Conservation (phyloP, 2,329 filamentous ascomycete species). For the Pochonia chlamydosporia region DNA sequence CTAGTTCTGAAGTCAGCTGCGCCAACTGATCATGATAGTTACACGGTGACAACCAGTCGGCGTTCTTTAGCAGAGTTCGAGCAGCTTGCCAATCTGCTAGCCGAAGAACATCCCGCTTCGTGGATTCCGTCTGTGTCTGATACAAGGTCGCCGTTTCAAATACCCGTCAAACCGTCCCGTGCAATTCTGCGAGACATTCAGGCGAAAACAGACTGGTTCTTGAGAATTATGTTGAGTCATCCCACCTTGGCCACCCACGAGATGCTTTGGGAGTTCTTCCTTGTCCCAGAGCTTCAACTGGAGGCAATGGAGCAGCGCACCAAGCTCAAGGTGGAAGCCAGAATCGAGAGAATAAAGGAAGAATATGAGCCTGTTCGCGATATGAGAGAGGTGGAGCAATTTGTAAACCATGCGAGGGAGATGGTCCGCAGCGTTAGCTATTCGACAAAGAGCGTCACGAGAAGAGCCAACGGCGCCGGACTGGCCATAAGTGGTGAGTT, state of each 20-base stretch:
- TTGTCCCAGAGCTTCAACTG: slow-evolving; percentile 88
- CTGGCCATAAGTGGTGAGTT: slow-evolving; percentile 55
- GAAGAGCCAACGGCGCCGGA: slow-evolving; percentile 69
- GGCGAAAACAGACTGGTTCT: slow-evolving; percentile 76
- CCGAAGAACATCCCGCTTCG: slow-evolving; percentile 87
- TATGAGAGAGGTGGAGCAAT: slow-evolving; percentile 83
- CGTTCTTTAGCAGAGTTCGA: slow-evolving; percentile 87
- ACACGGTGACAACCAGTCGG: slow-evolving; percentile 91
- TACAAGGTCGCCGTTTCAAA: slow-evolving; percentile 82
- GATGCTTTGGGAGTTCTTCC: slow-evolving; percentile 97
- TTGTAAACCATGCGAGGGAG: slow-evolving; percentile 85
- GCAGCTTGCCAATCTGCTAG: slow-evolving; percentile 75
- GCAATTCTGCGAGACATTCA: slow-evolving; percentile 85
- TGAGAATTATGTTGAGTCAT: slow-evolving; percentile 80
- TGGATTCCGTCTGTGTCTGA: slow-evolving; percentile 81
- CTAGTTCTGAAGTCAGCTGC: slow-evolving; percentile 92
- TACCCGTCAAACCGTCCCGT: slow-evolving; percentile 85
- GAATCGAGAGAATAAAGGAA: slow-evolving; percentile 78
- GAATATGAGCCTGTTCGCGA: slow-evolving; percentile 83
- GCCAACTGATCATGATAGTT: slow-evolving; percentile 72
- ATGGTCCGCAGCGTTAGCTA: slow-evolving; percentile 81
- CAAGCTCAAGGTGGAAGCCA: slow-evolving; percentile 75
- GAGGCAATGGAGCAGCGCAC: slow-evolving; percentile 88
- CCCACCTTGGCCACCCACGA: slow-evolving; percentile 94
- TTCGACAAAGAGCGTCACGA: slow-evolving; percentile 74